These are phyloP conservation scores for Alternaria consortialis DNA, from an alignment of 2,329 filamentous ascomycete genomes.

Conservation along the genomic window DNA sequence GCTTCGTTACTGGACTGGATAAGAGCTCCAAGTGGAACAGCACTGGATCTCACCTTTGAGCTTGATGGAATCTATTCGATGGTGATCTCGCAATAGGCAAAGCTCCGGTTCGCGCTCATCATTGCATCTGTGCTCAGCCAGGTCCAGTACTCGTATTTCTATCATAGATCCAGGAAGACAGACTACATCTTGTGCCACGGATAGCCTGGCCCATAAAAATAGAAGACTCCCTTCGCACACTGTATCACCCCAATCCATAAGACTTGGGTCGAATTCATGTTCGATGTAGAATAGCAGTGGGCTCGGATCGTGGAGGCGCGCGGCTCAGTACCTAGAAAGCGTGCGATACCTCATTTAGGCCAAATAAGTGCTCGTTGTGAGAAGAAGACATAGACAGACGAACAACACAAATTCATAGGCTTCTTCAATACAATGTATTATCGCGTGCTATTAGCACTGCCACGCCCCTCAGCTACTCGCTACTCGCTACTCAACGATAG, in stretches of 20 bases:
- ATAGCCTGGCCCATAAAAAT: neutral
- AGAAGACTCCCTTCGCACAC: neutral
- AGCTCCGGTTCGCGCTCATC: neutral
- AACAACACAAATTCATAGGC: neutral
- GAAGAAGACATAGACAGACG: neutral
- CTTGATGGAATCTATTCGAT: neutral
- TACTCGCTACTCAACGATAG: neutral
- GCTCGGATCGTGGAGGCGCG: too few relatives aligned
- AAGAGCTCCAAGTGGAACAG: neutral
- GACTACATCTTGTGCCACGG: too few relatives aligned
- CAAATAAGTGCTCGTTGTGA: neutral
- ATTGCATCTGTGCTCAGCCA: neutral
- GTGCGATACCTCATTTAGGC: neutral
- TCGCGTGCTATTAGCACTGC: neutral
- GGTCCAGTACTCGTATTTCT: too few relatives aligned
- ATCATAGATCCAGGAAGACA: too few relatives aligned
- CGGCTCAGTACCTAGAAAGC: neutral
- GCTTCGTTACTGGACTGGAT: slow-evolving; percentile 54
- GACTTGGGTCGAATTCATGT: neutral
- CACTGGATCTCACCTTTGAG: slow-evolving; percentile 4
- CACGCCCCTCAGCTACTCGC: neutral
- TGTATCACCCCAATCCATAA: neutral
- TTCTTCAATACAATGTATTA: neutral
- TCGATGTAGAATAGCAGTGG: neutral
- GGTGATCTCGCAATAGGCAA: neutral